Base-by-base conservation (phyloP, 192 early-diverging fungal genomes). In the Coemansia sp. region DNA sequence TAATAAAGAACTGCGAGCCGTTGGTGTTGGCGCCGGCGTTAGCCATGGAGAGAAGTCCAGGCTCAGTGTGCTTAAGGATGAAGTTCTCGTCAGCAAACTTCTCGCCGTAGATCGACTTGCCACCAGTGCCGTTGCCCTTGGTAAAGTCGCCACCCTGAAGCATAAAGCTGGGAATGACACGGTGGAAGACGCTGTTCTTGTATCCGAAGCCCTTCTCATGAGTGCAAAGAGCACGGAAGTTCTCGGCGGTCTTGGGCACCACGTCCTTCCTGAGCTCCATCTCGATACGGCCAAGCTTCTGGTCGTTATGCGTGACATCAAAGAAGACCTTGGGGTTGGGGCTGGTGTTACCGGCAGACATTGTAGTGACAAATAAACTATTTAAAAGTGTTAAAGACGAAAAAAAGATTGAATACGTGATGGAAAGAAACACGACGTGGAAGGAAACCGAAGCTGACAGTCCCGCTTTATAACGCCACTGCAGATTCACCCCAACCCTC, bases 231-330 rank as follows among this genome's bases (percentile, higher is more conserved):
- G 86, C 85, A 45, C 90, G 87, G 86, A 99, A 99, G 90, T 99
- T 99, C 85, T 99, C 93, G 32, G 91, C 91, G 15, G 95, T 97
- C 86, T 91, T 92, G 76, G 97, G 97, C n/a, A 91, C 90, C n/a
- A 91, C 90, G 25, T 89, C 87, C 66, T 97, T 90, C 36, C 88
- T 90, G 17, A 85, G 76, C 68, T 73, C 79, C 48, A 85, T 72
- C 19, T 39, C 64, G 58, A 85, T 77, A 25, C 42, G 48, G 17
- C 84, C 80, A 14, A 74, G 37, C 1, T 25, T 14, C 53, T 32
- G 8, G 12, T 37, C 51, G 21, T 25, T 58, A n/a, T 70, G 63
- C 21, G 67, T 65, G 57, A 86, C 63, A 12, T 86, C 75, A 62
- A 86, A 86, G 68, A 74, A 86, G 17, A 84, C 82, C 19, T 58